These are phyloP conservation scores for Lanmaoa rubissima DNA, from an alignment of 768 basidiomycete species.

Conservation along the genomic window DNA sequence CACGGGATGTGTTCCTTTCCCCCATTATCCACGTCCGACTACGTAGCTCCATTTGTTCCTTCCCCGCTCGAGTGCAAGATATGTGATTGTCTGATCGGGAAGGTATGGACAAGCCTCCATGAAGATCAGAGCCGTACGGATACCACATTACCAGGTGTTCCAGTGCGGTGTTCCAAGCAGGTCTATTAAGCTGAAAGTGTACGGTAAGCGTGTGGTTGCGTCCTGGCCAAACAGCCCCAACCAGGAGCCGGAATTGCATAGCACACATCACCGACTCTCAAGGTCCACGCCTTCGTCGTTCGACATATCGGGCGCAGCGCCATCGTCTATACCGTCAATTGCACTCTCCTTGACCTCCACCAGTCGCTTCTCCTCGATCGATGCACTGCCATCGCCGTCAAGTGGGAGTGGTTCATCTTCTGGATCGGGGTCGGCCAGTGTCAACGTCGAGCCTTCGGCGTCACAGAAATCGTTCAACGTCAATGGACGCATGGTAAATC, in stretches of 20 bases:
- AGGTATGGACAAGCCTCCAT: neutral
- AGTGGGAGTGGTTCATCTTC: conserved; percentile 26
- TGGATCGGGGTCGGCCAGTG: conserved; percentile 25
- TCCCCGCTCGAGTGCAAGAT: no score
- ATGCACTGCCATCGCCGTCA: neutral
- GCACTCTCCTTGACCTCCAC: conserved; percentile 3
- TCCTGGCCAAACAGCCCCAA: neutral
- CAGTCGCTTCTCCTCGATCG: neutral
- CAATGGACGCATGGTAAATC: conserved; percentile 75
- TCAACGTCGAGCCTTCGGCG: conserved; percentile 34
- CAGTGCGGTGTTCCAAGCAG: conserved; percentile 2
- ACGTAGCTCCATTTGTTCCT: no score
- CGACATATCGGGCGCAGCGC: neutral
- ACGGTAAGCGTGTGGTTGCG: conserved; percentile 1
- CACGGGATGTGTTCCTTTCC: no score
- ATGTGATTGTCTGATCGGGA: neutral
- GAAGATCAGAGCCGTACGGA: neutral
- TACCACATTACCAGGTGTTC: neutral
- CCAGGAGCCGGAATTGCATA: neutral
- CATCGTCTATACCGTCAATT: neutral
- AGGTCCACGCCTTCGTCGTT: neutral
- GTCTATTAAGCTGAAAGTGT: conserved; percentile 11
- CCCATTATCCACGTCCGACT: no score
- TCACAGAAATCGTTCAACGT: conserved; percentile 66
- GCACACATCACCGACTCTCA: conserved; percentile 5